These are phyloP conservation scores for Smithsoniella earleae DNA, from an alignment of 163 green algal species.

Conservation along the genomic window DNA sequence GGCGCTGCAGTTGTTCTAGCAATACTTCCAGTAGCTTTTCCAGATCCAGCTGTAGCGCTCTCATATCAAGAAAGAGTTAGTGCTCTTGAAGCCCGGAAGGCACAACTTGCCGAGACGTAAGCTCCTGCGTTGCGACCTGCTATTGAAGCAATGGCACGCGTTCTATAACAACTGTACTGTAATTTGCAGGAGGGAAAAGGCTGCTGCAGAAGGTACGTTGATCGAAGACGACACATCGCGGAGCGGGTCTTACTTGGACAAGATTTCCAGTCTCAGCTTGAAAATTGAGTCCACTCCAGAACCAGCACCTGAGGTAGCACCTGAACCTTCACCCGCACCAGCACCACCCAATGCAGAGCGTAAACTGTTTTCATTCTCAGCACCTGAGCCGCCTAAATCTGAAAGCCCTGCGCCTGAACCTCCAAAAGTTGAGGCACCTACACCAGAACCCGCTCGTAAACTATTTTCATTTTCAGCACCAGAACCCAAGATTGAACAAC, in stretches of 20 bases:
- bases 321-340: neutral
- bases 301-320: neutral
- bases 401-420: neutral
- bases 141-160: too few species aligned
- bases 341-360: too few species aligned
- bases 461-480: neutral
- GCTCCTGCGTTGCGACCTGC: too few species aligned
- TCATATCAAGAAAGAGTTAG: neutral
- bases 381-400: too few species aligned
- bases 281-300: neutral
- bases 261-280: neutral
- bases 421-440: neutral
- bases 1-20: too few species aligned
- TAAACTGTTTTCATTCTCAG: too few species aligned
- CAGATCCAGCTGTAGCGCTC: neutral
- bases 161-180: too few species aligned
- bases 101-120: neutral
- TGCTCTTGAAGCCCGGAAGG: neutral
- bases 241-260: neutral
- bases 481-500: neutral
- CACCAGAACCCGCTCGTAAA: neutral
- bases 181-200: slow-evolving; percentile 12
- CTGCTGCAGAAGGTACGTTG: neutral
- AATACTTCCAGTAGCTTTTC: too few species aligned
- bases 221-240: neutral